A percentile compares a stretch with the other conserved stretches of the same genome.
Conservation (phyloP, 352 stramenopile species). For the Globisporangium paddicum region DNA sequence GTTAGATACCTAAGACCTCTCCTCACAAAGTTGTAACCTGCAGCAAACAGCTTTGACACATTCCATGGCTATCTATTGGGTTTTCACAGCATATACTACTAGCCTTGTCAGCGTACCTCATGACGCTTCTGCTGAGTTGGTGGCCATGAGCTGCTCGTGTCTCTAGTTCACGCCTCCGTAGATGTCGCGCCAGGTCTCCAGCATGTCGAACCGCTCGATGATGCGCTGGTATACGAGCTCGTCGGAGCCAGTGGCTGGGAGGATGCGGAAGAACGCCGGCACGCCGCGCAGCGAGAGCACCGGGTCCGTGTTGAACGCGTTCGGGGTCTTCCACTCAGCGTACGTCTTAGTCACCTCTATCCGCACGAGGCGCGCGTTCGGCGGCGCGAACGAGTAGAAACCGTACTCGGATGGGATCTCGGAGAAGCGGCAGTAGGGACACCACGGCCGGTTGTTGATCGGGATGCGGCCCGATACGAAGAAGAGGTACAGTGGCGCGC, state of each 20-base stretch:
- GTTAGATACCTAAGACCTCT: neutral
- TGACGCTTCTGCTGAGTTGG: too few species aligned
- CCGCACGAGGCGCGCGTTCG: conserved; percentile 45
- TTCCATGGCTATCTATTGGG: neutral
- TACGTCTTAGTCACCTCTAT: conserved; percentile 65
- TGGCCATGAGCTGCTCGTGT: neutral
- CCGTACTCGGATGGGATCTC: conserved; percentile 68
- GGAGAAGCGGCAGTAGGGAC: conserved; percentile 75
- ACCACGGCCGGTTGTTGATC: conserved; percentile 75
- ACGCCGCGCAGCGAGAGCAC: conserved; percentile 48
- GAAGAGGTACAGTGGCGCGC: conserved; percentile 47
- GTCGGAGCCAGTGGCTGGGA: conserved; percentile 8
- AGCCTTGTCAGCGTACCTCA: neutral
- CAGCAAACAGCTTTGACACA: neutral
- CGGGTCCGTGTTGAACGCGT: conserved; percentile 49
- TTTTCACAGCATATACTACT: neutral
- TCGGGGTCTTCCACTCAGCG: conserved; percentile 54
- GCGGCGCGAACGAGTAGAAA: conserved; percentile 66
- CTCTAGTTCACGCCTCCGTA: conserved; percentile 20
- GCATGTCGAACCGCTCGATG: conserved; percentile 46
- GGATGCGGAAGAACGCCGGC: conserved; percentile 44
- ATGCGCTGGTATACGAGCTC: conserved; percentile 35
- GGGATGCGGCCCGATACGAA: conserved; percentile 65
- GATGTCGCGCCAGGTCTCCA: conserved; percentile 34
- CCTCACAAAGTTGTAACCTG: neutral